Conservation (phyloP, 2,329 filamentous ascomycete genomes). For the Cladosporium velox region DNA sequence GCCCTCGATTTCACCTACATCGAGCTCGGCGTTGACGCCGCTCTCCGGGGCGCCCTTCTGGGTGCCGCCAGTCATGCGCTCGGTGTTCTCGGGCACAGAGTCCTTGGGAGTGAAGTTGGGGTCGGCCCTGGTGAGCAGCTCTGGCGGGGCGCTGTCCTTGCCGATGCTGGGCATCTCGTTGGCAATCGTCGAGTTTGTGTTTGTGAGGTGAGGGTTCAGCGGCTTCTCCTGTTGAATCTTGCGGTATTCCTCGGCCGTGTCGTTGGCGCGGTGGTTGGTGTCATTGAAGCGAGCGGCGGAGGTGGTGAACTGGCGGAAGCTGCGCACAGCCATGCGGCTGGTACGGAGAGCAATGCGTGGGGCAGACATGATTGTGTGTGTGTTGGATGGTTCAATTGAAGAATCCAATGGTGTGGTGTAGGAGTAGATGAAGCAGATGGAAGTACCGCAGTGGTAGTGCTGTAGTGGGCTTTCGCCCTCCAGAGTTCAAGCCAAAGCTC, state of each 20-base stretch:
- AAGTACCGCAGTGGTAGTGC: background rate
- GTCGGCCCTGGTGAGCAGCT: constrained; percentile 60
- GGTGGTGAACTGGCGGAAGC: constrained; percentile 43
- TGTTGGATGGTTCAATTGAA: constrained; percentile 1
- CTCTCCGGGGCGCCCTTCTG: constrained; percentile 53
- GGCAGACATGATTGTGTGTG: constrained; percentile 45
- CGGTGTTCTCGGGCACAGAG: constrained; percentile 62
- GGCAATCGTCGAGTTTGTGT: constrained; percentile 63
- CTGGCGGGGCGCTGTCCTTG: constrained; percentile 58
- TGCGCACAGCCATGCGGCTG: constrained; percentile 43
- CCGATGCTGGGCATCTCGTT: constrained; percentile 65
- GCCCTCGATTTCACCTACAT: constrained; percentile 83
- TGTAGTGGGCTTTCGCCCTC: constrained; percentile 12
- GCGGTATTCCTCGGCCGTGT: constrained; percentile 57
- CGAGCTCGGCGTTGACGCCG: constrained; percentile 65
- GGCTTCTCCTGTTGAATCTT: constrained; percentile 59
- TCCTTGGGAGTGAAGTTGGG: constrained; percentile 60
- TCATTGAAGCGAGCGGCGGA: constrained; percentile 41
- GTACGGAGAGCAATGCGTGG: constrained; percentile 49
- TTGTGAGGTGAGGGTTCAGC: constrained; percentile 63
- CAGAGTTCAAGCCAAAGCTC: constrained; percentile 10
- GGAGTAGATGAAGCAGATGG: background rate
- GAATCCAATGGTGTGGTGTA: background rate
- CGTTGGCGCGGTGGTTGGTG: constrained; percentile 53
- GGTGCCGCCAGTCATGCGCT: constrained; percentile 66